Conservation (phyloP, 768 basidiomycete genomes). For the Tricholoma hemisulphureum region DNA sequence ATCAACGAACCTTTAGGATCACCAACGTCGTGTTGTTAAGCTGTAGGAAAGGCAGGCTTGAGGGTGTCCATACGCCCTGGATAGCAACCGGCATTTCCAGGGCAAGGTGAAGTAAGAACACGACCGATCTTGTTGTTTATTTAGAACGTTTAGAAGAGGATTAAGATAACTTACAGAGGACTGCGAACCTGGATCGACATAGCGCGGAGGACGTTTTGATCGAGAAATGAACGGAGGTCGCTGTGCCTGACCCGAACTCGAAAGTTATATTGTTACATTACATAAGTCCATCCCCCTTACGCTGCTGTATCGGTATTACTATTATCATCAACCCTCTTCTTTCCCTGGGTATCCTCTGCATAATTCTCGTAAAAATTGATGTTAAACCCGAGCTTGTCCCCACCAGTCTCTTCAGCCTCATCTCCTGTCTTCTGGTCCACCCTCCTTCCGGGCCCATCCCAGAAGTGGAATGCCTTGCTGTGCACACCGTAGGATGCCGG, state of each 20-base stretch:
- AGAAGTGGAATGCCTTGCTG: constrained; percentile 87
- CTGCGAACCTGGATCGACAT: neutral
- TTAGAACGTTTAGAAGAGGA: neutral
- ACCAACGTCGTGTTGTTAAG: constrained; percentile 81
- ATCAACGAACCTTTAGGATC: constrained; percentile 61
- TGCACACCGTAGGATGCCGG: constrained; percentile 89
- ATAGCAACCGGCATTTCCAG: constrained; percentile 76
- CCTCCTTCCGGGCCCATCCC: constrained; percentile 79
- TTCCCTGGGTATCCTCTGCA: constrained; percentile 71
- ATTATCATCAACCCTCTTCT: constrained; percentile 35
- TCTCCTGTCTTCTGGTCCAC: constrained; percentile 34
- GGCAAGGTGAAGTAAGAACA: constrained; percentile 79
- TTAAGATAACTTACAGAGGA: neutral
- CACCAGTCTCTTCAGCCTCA: constrained; percentile 47
- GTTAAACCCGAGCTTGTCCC: neutral
- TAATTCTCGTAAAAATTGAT: constrained; percentile 86
- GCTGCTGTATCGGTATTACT: no score
- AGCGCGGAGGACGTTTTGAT: neutral
- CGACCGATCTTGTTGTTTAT: constrained; percentile 44
- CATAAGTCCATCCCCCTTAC: no score
- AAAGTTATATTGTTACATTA: no score
- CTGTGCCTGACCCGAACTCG: no score
- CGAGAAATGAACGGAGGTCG: neutral
- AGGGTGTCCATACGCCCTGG: constrained; percentile 68
- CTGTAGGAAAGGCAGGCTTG: constrained; percentile 68